Conservation (phyloP, 2,329 filamentous ascomycete genomes). For the Penicillium sp. region DNA sequence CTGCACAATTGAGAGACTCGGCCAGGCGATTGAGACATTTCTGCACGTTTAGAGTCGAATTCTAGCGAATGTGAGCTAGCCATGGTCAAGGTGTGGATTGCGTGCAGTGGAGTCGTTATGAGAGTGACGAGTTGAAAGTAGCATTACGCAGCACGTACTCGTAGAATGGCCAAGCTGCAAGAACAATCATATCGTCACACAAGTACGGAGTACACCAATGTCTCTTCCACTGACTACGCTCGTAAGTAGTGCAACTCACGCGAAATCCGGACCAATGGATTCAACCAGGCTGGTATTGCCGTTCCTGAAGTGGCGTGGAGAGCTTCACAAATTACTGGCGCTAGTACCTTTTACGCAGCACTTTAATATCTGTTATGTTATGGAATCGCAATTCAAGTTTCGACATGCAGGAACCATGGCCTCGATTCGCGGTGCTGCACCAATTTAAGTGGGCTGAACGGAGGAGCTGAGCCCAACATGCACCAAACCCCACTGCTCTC, state of each 20-base stretch:
- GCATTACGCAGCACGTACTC: neutral
- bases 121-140: neutral
- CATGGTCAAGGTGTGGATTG: neutral
- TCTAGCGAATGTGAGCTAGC: neutral
- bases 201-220: neutral
- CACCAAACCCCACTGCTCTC: neutral
- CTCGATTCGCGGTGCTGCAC: neutral
- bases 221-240: neutral
- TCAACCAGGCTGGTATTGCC: neutral
- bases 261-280: neutral
- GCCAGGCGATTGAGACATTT: neutral
- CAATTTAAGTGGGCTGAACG: neutral
- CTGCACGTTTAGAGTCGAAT: neutral
- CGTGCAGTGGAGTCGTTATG: neutral
- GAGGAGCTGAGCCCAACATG: neutral
- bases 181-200: neutral
- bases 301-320: neutral
- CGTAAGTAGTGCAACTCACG: neutral
- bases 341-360: neutral
- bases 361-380: neutral
- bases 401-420: conserved; percentile 4
- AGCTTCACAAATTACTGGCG: neutral
- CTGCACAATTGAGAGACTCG: neutral
- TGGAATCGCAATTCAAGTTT: neutral
- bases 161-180: neutral